These are phyloP conservation scores for Postia placenta DNA, from an alignment of 768 basidiomycete species.

Conservation along the genomic window DNA sequence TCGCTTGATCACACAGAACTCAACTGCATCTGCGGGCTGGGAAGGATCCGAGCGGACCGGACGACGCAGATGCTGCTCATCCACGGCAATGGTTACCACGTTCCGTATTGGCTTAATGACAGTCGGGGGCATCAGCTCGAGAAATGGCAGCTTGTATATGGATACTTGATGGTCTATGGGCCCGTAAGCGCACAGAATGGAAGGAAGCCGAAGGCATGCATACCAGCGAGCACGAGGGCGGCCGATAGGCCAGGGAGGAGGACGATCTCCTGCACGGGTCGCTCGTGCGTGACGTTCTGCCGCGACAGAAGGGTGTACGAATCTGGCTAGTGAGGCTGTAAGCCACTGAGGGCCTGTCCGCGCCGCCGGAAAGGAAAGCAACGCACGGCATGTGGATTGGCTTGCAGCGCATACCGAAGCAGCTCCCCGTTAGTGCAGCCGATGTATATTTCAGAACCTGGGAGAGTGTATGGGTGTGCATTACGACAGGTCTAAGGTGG, in stretches of 20 bases:
- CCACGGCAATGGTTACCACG: slow-evolving; percentile 75
- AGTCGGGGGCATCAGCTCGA: slow-evolving; percentile 60
- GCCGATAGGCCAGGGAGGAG: slow-evolving; percentile 72
- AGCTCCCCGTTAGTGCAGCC: slow-evolving; percentile 84
- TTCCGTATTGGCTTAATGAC: slow-evolving; percentile 75
- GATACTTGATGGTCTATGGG: slow-evolving; percentile 55
- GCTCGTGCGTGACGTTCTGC: slow-evolving; percentile 60
- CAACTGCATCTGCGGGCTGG: slow-evolving; percentile 44
- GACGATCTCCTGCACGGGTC: slow-evolving; percentile 75
- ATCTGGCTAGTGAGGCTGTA: slow-evolving; percentile 12
- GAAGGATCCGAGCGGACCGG: slow-evolving; percentile 34
- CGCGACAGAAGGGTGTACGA: slow-evolving; percentile 29
- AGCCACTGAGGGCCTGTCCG: neutral
- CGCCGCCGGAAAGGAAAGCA: neutral
- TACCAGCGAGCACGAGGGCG: slow-evolving; percentile 73
- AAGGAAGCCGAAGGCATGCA: slow-evolving; percentile 16
- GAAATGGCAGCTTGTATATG: slow-evolving; percentile 74
- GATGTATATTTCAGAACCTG: slow-evolving; percentile 81
- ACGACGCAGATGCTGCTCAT: slow-evolving; percentile 63
- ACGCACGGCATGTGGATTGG: slow-evolving; percentile 42
- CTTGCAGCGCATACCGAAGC: slow-evolving; percentile 69
- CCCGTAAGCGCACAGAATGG: neutral
- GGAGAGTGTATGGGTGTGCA: slow-evolving; percentile 4
- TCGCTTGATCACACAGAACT: slow-evolving; percentile 72
- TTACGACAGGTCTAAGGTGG: neutral